phyloP scores from a whole-genome alignment of 2,329 filamentous ascomycete species.

The Cordyceps militaris region DNA sequence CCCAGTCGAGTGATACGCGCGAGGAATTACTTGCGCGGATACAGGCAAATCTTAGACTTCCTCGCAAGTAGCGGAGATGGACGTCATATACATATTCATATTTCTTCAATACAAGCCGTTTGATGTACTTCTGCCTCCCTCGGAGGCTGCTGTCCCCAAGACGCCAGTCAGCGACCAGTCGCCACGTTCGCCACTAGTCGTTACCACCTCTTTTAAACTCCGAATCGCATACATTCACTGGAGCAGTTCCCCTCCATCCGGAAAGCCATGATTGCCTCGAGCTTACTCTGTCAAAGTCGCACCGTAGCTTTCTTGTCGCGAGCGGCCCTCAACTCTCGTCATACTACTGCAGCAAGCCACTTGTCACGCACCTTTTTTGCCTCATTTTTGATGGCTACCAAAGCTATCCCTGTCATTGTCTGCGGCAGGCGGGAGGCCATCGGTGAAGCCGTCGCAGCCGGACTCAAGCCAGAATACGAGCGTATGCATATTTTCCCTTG shows the following conservation, averaged over 20 bases:
- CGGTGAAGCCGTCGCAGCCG: slow-evolving; percentile 4
- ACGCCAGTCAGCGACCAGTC: neutral
- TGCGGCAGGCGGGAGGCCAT: slow-evolving; percentile 9
- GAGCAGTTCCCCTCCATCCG: neutral
- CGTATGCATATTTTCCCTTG: neutral
- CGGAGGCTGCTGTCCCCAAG: too few relatives aligned
- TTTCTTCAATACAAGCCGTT: neutral
- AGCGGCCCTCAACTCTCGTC: too few relatives aligned
- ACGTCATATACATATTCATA: too few relatives aligned
- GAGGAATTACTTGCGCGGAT: slow-evolving; percentile 42
- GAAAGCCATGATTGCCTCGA: neutral
- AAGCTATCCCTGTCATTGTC: slow-evolving; percentile 9
- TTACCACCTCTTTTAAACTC: too few relatives aligned
- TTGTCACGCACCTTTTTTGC: neutral
- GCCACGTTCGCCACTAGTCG: too few relatives aligned
- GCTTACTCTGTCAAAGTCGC: neutral
- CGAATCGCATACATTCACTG: neutral
- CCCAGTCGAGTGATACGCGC: slow-evolving; percentile 34
- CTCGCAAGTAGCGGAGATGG: slow-evolving; percentile 27
- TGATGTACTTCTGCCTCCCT: too few relatives aligned
- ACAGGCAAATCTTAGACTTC: slow-evolving; percentile 39
- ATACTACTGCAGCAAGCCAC: neutral
- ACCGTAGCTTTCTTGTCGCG: neutral
- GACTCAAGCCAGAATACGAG: slow-evolving; percentile 9
- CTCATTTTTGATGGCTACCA: slow-evolving; percentile 1